Base-by-base conservation (phyloP, 495 filamentous ascomycete genomes). In the Lophiostoma macrostomum region DNA sequence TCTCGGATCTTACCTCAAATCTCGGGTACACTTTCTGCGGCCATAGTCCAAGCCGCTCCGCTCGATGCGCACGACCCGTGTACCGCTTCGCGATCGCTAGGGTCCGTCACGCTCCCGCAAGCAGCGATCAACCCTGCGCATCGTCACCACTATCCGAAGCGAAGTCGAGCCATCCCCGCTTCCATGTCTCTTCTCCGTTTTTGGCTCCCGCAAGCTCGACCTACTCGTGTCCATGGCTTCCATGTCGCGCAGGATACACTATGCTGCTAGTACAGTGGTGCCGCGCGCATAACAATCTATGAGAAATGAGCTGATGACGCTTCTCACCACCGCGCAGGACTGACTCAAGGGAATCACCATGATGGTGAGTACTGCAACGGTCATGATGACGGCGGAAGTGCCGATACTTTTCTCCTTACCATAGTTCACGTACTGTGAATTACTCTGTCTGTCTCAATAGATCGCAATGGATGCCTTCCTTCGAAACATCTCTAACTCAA, bases 121-220 rank as follows among this genome's bases (percentile, higher is more conserved):
- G 18, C 43, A 32, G 13, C 51, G 51, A 39, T 40, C 2, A 47
- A 23, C 51, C 41, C 27, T 55, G 51, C 42, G n/a, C n/a, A n/a
- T n/a, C n/a, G n/a, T n/a, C n/a, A 48, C 12, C 31, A 18, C 16
- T 14, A 27, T 6, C 20, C 31, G 47, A 55, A 18, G 51, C 51
- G 51, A 55, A 14, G 51, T 55, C 41, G 32, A 16, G 48, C 42
- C 51, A 55, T 32, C 51, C 51, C 51, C 41, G 30, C 31, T 28
- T 35, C 39, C 22, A 8, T 14, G 16, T 37, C 16, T 8, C 19
- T 18, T 46, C 16, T 31, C 16, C 23, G 34, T 40, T 51, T 41
- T 51, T 51, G 23, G 48, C 35, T 27, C 24, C 48, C 48, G 48
- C 34, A 18, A 18, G n/a, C 34, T 37, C 34, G n/a, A 6, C 34